Conservation (phyloP, 2,329 filamentous ascomycete species). For the Knoxdaviesia capensis region DNA sequence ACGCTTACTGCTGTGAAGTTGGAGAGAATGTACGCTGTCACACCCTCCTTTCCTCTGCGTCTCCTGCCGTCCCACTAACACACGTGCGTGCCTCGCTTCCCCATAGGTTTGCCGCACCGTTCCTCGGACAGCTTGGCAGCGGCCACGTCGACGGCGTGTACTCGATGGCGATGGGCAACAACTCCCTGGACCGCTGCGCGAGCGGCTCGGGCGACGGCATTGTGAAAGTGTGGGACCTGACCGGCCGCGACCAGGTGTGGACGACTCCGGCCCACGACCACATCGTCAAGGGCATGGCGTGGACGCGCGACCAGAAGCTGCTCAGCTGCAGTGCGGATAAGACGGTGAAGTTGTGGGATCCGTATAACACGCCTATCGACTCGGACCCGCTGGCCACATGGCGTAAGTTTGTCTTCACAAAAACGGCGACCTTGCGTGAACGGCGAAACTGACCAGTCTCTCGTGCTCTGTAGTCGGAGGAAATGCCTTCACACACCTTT, state of each 20-base stretch:
- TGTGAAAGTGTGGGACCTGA: slow-evolving; percentile 78
- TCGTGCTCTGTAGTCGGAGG: slow-evolving; percentile 31
- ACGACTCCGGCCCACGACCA: slow-evolving; percentile 74
- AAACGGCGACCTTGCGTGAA: background rate
- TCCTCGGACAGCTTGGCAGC: slow-evolving; percentile 67
- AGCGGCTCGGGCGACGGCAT: slow-evolving; percentile 83
- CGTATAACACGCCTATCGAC: slow-evolving; percentile 52
- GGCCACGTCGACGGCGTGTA: slow-evolving; percentile 84
- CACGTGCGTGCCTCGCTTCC: background rate
- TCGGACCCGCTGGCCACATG: slow-evolving; percentile 65
- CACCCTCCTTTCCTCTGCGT: background rate
- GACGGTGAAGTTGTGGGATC: slow-evolving; percentile 80
- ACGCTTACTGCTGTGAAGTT: slow-evolving; percentile 66
- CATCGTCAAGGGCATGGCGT: slow-evolving; percentile 77
- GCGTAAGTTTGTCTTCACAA: slow-evolving; percentile 11
- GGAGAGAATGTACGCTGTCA: slow-evolving; percentile 58
- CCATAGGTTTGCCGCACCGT: slow-evolving; percentile 25
- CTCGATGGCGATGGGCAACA: slow-evolving; percentile 60
- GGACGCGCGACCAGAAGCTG: slow-evolving; percentile 70
- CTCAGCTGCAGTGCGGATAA: slow-evolving; percentile 74
- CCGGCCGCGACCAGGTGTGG: slow-evolving; percentile 54
- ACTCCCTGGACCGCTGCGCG: slow-evolving; percentile 52
- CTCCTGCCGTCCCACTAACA: background rate
- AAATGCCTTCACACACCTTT: slow-evolving; percentile 64
- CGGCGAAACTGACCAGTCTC: background rate